These are phyloP conservation scores for Solanum hybrid DNA, from an alignment of 305 asterid species.

Conservation along the genomic window DNA sequence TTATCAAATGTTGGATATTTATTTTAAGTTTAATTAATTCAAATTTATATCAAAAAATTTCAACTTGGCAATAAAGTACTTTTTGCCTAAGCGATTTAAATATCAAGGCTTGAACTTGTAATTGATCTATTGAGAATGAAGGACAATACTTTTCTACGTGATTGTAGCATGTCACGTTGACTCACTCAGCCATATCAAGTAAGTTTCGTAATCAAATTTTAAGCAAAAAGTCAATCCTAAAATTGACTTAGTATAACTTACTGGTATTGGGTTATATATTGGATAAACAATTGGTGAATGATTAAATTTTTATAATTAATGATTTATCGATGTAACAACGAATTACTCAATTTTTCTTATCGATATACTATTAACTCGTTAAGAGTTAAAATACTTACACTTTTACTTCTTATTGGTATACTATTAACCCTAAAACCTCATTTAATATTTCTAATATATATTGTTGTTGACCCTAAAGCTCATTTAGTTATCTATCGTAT, in stretches of 20 bases:
- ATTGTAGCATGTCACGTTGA: too few species aligned
- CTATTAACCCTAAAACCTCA: background rate
- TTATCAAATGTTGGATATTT: too few species aligned
- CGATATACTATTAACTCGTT: background rate
- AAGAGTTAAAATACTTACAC: background rate
- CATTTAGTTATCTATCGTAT: too few species aligned
- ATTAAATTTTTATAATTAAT: background rate
- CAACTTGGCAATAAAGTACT: background rate
- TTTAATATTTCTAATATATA: too few species aligned
- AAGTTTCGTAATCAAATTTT: too few species aligned
- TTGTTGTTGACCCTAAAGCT: too few species aligned
- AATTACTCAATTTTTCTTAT: background rate
- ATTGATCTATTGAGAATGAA: background rate
- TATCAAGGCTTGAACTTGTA: background rate
- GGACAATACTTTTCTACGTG: background rate
- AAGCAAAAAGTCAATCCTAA: background rate
- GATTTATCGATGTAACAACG: background rate
- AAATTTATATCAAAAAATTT: background rate
- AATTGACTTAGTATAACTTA: background rate
- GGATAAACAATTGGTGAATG: background rate
- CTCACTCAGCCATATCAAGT: background rate
- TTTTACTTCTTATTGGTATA: background rate
- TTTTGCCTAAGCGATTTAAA: background rate
- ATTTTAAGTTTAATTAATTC: too few species aligned
- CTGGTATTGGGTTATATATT: background rate